Evolutionary conservation across 1,139 yeast genomes (phyloP).

Genomic region (Blastobotrys petasosporus): DNA sequence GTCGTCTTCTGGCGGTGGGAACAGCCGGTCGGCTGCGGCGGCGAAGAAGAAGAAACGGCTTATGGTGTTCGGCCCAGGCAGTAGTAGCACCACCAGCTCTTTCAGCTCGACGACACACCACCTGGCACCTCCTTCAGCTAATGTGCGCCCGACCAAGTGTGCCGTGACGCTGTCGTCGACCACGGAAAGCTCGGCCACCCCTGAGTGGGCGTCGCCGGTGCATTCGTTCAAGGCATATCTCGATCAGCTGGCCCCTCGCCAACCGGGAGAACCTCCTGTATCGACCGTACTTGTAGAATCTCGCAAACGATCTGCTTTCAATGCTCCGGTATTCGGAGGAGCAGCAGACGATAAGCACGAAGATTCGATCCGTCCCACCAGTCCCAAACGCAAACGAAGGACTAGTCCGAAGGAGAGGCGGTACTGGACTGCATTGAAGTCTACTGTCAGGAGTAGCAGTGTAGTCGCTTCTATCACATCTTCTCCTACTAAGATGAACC

Average conservation of each 20-base stretch:
- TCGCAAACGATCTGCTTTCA: neutral
- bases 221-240: conserved; percentile 21
- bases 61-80: too few species aligned
- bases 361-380: neutral
- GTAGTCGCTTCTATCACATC: too few species aligned
- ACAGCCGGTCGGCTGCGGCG: too few species aligned
- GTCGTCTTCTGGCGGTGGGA: too few species aligned
- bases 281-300: too few species aligned
- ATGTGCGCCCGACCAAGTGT: too few species aligned
- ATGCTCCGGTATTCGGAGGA: neutral
- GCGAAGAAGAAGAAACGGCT: too few species aligned
- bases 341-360: neutral
- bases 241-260: conserved; percentile 13
- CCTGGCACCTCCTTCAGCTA: conserved; percentile 3
- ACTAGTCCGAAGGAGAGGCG: too few species aligned
- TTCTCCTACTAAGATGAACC: too few species aligned
- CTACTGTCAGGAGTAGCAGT: too few species aligned
- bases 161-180: neutral
- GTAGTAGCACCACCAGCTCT: neutral
- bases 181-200: conserved; percentile 17
- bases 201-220: conserved; percentile 26
- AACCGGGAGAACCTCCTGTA: conserved; percentile 1
- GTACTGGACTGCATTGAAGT: too few species aligned
- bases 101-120: neutral
- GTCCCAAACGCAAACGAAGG: neutral